These are phyloP conservation scores for Stenogyne calaminthoides DNA, from an alignment of 305 asterid species.

Conservation along the genomic window DNA sequence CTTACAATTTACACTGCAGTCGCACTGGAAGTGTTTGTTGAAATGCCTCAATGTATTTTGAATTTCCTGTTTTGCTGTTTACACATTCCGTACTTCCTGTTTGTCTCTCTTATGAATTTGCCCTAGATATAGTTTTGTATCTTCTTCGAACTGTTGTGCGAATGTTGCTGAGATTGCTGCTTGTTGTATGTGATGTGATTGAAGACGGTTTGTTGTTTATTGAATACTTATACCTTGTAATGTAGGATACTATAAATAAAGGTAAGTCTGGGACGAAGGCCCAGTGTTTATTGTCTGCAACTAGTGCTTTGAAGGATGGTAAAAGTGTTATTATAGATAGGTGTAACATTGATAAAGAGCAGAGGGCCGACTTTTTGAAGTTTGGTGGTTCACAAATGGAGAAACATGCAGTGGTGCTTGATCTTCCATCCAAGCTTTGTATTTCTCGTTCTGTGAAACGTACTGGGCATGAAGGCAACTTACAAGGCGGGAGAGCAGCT, in stretches of 20 bases:
- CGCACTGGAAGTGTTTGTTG: slow-evolving; percentile 39
- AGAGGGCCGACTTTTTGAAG: slow-evolving; percentile 75
- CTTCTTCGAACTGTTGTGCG: neutral
- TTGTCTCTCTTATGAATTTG: neutral
- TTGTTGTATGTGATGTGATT: neutral
- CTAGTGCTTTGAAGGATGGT: slow-evolving; percentile 68
- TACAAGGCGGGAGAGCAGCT: slow-evolving; percentile 94
- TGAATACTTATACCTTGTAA: slow-evolving; percentile 9
- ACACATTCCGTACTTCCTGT: neutral
- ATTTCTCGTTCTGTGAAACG: slow-evolving; percentile 87
- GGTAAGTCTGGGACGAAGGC: slow-evolving; percentile 89
- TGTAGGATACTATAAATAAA: slow-evolving; percentile 73
- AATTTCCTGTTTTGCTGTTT: neutral
- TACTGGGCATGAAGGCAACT: slow-evolving; percentile 80
- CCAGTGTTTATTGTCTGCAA: slow-evolving; percentile 67
- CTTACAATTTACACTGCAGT: neutral
- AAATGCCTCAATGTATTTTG: slow-evolving; percentile 39
- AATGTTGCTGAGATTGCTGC: slow-evolving; percentile 10
- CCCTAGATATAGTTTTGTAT: neutral
- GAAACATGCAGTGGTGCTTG: slow-evolving; percentile 83
- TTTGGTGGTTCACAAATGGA: slow-evolving; percentile 59
- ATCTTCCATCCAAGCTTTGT: slow-evolving; percentile 87
- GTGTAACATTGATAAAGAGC: slow-evolving; percentile 81
- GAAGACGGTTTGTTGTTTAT: neutral
- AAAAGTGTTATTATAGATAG: slow-evolving; percentile 82